Conservation (phyloP, 129 eudicot species). For the Flaveria robusta region DNA sequence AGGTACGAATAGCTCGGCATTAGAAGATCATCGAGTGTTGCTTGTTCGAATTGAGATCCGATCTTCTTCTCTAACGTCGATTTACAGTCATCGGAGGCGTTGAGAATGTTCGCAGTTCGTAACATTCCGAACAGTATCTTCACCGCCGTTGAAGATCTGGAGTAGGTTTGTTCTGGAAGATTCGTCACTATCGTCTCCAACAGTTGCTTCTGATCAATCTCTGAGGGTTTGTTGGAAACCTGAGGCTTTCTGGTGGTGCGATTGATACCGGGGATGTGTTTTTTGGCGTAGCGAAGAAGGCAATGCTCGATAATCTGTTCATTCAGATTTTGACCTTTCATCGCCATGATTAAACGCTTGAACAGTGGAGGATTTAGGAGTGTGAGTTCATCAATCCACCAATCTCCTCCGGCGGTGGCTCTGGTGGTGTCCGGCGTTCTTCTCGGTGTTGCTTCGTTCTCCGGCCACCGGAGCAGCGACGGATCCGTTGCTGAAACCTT, state of each 20-base stretch:
- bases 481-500: conserved; percentile 66
- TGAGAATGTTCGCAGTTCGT: conserved; percentile 38
- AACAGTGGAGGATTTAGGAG: conserved; percentile 26
- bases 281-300: conserved; percentile 35
- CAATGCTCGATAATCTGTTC: conserved; percentile 29
- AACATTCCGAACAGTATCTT: conserved; percentile 44
- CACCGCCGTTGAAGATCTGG: conserved; percentile 44
- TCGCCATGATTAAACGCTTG: conserved; percentile 22
- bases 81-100: conserved; percentile 47
- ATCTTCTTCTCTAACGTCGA: conserved; percentile 73
- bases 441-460: conserved; percentile 39
- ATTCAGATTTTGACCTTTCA: conserved; percentile 30
- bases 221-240: conserved; percentile 46
- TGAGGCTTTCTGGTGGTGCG: conserved; percentile 49
- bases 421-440: conserved; percentile 11
- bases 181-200: conserved; percentile 57
- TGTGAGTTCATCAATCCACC: conserved; percentile 75
- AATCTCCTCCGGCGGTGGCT: conserved; percentile 27
- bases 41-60: conserved; percentile 77
- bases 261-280: conserved; percentile 71
- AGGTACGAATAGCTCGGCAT: conserved; percentile 93
- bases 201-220: conserved; percentile 74
- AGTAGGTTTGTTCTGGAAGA: conserved; percentile 55
- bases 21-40: conserved; percentile 80
- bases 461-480: conserved; percentile 81